Evolutionary conservation across 78 protist genomes (phyloP).

Genomic region (Cavenderia fasciculata): DNA sequence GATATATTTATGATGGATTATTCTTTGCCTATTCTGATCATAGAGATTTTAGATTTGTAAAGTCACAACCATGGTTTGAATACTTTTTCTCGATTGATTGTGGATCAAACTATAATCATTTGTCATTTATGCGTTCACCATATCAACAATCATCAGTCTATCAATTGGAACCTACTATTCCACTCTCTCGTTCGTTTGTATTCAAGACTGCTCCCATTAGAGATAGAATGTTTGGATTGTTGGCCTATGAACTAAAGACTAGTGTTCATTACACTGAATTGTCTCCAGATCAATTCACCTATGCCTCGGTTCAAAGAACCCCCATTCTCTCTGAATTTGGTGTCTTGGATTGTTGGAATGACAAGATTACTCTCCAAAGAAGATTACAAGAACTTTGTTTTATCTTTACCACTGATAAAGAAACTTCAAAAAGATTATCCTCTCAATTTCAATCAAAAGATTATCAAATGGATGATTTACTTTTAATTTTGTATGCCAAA

Average conservation of each 20-base stretch:
- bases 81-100: not conserved
- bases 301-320: not conserved
- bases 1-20: not conserved
- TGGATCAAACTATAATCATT: not conserved
- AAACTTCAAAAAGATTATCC: too few species aligned
- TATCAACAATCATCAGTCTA: not conserved
- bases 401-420: too few species aligned
- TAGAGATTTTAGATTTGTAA: not conserved
- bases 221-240: not conserved
- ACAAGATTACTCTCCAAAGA: not conserved
- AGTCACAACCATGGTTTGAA: not conserved
- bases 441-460: too few species aligned
- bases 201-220: not conserved
- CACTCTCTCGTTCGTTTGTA: not conserved
- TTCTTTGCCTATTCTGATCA: not conserved
- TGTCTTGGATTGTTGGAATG: not conserved
- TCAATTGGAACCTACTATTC: not conserved
- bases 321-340: not conserved
- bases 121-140: not conserved
- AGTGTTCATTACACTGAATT: not conserved
- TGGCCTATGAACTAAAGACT: not conserved
- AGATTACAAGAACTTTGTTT: not conserved
- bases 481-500: too few species aligned
- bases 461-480: too few species aligned
- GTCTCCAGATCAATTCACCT: not conserved